Evolutionary conservation across 352 stramenopile species (phyloP), one percentile per base, ranked within the genome.

Genomic region (Globisporangium abappressorium): DNA sequence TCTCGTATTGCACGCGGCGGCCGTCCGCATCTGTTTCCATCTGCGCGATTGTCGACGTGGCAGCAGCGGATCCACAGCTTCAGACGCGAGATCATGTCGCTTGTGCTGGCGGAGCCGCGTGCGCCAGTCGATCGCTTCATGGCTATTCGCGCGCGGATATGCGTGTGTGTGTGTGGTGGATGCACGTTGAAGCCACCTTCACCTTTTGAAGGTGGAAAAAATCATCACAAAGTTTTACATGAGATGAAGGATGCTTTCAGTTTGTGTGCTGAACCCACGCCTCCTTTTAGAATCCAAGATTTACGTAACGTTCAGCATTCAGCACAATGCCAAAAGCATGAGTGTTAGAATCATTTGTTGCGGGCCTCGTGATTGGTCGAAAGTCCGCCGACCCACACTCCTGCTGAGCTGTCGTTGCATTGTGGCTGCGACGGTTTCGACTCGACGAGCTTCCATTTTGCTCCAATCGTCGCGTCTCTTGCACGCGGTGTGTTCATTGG

Each of bases 361-460:
- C 15, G 36, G 12, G 36, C 36, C 15, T 9, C 3, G 22, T 49
- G 57, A 62, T 43, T 34, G 56, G 56, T 12, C 36, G 9, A n/a
- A 22, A n/a, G 18, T n/a, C 15, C 15, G 5, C 7, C 5, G 41
- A 64, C 58, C 43, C 14, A 53, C 59, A 65, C 26, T 65, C 59
- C 43, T 43, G n/a, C 7, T n/a, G 4, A 24, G 12, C 18, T 1
- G 20, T 65, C 43, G 59, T 26, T 20, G 41, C 59, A 65, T 65
- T 65, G 59, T 65, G 26, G n/a, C 14, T 24, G 34, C 58, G 24
- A 64, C 34, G 36, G 41, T 64, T 65, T 65, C 59, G 15, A 53
- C 6, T 57, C 41, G 59, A 65, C 46, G 38, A 46, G 59, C 59
- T 65, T 65, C 59, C 36, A 57, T 65, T 57, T 53, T 65, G 59